phyloP scores from a whole-genome alignment of 257 asterid genomes.

The Solanum chilense region DNA sequence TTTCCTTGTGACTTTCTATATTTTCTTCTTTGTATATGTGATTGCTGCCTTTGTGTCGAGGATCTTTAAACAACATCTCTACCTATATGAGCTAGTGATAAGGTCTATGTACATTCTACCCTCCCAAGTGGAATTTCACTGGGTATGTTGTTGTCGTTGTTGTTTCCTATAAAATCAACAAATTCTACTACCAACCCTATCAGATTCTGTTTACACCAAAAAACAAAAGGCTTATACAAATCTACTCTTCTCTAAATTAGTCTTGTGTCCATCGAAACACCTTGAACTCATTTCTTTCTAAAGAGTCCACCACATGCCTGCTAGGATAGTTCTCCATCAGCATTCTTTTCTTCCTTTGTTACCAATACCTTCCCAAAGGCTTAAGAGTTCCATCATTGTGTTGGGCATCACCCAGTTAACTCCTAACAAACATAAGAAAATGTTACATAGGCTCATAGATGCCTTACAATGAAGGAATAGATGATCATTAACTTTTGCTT shows the following conservation, averaged over 20 bases:
- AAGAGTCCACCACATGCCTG: neutral
- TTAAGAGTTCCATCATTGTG: neutral
- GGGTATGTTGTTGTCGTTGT: neutral
- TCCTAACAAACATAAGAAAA: neutral
- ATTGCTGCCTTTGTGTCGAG: neutral
- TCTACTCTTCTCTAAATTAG: neutral
- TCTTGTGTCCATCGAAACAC: neutral
- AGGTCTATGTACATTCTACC: neutral
- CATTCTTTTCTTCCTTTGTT: neutral
- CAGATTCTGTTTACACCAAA: neutral
- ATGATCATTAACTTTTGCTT: neutral
- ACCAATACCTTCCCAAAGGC: neutral
- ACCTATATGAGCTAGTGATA: neutral
- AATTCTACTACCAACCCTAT: neutral
- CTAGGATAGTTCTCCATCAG: neutral
- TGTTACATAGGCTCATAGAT: neutral
- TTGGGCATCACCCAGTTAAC: neutral
- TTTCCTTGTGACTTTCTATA: neutral
- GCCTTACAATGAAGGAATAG: neutral
- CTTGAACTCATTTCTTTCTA: neutral
- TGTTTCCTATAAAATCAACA: neutral
- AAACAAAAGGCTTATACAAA: neutral
- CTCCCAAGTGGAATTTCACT: neutral
- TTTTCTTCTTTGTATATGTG: neutral
- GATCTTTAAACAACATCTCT: neutral